These are phyloP conservation scores for Leptoxyphium fumago DNA, from an alignment of 2,329 filamentous ascomycete species.

Conservation along the genomic window DNA sequence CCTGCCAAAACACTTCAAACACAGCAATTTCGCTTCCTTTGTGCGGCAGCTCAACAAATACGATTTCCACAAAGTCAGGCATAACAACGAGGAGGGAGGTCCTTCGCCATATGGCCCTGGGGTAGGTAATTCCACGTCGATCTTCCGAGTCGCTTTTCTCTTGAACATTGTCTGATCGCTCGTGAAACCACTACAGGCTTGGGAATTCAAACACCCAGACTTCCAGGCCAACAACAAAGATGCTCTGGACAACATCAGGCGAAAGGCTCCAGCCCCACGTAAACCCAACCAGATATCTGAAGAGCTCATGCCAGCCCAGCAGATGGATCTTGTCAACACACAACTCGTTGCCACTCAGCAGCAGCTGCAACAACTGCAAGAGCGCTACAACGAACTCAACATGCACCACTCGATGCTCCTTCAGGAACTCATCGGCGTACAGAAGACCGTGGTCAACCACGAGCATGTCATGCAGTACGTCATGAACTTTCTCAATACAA, in stretches of 20 bases:
- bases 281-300: conserved; percentile 55
- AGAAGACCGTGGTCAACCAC: conserved; percentile 58
- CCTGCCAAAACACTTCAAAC: conserved; percentile 96
- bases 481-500: conserved; percentile 50
- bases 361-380: conserved; percentile 76
- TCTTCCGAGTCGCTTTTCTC: background rate
- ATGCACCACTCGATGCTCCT: conserved; percentile 50
- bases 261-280: conserved; percentile 83
- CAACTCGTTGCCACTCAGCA: conserved; percentile 82
- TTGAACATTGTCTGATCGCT: too few species aligned
- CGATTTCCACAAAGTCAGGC: conserved; percentile 95
- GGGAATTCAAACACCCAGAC: conserved; percentile 96
- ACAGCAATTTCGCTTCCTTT: conserved; percentile 96
- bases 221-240: conserved; percentile 95
- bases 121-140: conserved; percentile 32
- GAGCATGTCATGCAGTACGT: conserved; percentile 58
- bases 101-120: conserved; percentile 69
- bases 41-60: conserved; percentile 94
- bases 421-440: conserved; percentile 48
- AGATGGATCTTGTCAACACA: conserved; percentile 77
- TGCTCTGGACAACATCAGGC: conserved; percentile 85
- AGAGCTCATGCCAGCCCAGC: conserved; percentile 64
- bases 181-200: conserved; percentile 40
- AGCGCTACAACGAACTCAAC: conserved; percentile 66
- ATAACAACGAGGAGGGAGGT: conserved; percentile 73